These are phyloP conservation scores for Gyromitra esculenta DNA, from an alignment of 2,329 filamentous ascomycete species.

Conservation along the genomic window DNA sequence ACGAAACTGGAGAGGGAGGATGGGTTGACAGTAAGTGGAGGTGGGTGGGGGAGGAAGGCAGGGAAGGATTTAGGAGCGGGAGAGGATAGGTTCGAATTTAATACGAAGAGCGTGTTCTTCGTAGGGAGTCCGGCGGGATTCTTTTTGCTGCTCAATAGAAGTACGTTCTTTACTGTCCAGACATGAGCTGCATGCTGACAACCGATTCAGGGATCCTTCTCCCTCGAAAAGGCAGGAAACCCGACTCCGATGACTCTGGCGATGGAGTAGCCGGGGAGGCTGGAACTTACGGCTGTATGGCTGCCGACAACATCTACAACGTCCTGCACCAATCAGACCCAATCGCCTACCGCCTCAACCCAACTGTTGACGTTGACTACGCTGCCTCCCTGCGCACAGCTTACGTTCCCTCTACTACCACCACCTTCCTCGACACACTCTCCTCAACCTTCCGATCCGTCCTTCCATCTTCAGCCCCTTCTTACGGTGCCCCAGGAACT, in stretches of 20 bases:
- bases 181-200: neutral
- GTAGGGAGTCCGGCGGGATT: conserved; percentile 91
- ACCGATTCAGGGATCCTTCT: conserved; percentile 66
- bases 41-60: conserved; percentile 8
- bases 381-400: conserved; percentile 79
- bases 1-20: conserved; percentile 62
- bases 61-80: conserved; percentile 57
- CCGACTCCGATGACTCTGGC: conserved; percentile 65
- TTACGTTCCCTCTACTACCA: conserved; percentile 77
- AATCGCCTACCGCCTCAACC: conserved; percentile 91
- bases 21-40: conserved; percentile 7
- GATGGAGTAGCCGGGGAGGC: conserved; percentile 75
- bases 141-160: conserved; percentile 84
- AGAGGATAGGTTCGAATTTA: conserved; percentile 80
- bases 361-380: conserved; percentile 83
- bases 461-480: conserved; percentile 58
- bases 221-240: conserved; percentile 71
- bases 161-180: conserved; percentile 53
- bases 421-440: conserved; percentile 71
- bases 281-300: conserved; percentile 86
- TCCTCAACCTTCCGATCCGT: conserved; percentile 65
- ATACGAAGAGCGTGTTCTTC: conserved; percentile 88
- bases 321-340: conserved; percentile 80
- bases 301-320: conserved; percentile 97
- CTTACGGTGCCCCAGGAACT: conserved; percentile 55